A percentile compares a stretch with the other conserved stretches of the same genome.
Evolutionary conservation across 2,329 filamentous ascomycete species (phyloP).

Genomic region (Venturia carpophila): DNA sequence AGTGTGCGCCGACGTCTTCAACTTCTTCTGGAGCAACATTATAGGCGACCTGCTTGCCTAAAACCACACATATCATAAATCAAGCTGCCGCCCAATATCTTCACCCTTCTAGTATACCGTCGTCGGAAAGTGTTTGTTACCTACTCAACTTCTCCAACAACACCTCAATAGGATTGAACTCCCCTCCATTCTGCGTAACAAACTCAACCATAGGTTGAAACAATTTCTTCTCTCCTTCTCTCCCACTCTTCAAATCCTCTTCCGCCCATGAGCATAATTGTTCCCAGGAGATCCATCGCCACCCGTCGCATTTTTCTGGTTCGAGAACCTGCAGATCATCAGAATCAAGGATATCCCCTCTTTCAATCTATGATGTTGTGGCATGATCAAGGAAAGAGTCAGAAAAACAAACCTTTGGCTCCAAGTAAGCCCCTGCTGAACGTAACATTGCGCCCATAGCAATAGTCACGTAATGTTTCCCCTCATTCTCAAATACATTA

Average conservation of each 20-base stretch:
- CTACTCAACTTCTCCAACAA: not conserved
- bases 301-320: conserved; percentile 47
- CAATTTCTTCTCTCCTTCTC: conserved; percentile 29
- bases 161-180: conserved; percentile 16
- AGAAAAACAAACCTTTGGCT: conserved; percentile 45
- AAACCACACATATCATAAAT: no score
- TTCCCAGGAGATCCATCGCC: conserved; percentile 48
- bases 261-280: conserved; percentile 36
- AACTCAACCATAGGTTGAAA: conserved; percentile 44
- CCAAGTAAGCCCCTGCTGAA: conserved; percentile 30
- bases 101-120: no score
- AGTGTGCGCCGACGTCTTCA: no score
- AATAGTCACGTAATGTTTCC: conserved; percentile 67
- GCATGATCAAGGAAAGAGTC: no score
- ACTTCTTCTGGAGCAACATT: no score
- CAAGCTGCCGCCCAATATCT: no score
- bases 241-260: conserved; percentile 22
- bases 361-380: not conserved
- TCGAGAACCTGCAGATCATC: conserved; percentile 31
- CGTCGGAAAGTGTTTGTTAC: no score
- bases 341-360: not conserved
- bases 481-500: conserved; percentile 51
- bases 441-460: conserved; percentile 52
- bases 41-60: no score
- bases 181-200: conserved; percentile 32